Conservation (phyloP, 208 protist species). For the Acanthamoeba sp. region DNA sequence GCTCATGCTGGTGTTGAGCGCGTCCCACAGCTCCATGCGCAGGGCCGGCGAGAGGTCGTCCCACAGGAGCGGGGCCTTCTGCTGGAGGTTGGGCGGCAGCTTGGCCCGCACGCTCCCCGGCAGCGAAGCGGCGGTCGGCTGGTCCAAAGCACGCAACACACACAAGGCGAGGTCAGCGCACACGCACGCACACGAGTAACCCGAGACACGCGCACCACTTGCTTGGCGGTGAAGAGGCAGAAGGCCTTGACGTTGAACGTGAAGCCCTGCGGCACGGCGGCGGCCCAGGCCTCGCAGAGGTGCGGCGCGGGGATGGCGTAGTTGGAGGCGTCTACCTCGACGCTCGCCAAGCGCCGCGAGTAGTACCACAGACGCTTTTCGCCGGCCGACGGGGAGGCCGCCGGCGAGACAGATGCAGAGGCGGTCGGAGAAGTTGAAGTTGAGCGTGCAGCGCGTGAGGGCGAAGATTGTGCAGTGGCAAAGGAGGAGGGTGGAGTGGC, state of each 20-base stretch:
- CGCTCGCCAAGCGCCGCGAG: background rate
- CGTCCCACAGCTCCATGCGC: slow-evolving; percentile 56
- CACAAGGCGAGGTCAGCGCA: background rate
- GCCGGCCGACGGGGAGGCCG: background rate
- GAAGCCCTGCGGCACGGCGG: slow-evolving; percentile 18
- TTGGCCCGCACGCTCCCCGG: slow-evolving; percentile 2
- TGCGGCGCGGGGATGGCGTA: slow-evolving; percentile 70
- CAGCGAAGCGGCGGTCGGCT: slow-evolving; percentile 3
- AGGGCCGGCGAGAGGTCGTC: slow-evolving; percentile 50
- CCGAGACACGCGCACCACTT: too few species aligned
- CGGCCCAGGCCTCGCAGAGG: slow-evolving; percentile 40
- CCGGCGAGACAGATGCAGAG: background rate
- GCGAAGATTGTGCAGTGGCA: background rate
- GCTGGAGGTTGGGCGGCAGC: background rate
- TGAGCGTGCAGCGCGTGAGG: background rate
- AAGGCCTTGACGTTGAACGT: slow-evolving; percentile 73
- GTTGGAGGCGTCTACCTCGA: slow-evolving; percentile 60
- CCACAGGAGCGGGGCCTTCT: slow-evolving; percentile 8
- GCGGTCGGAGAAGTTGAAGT: background rate
- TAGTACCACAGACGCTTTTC: slow-evolving; percentile 62
- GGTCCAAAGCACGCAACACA: background rate
- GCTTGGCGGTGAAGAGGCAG: slow-evolving; percentile 57
- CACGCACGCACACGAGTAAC: too few species aligned
- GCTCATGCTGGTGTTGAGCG: slow-evolving; percentile 21
- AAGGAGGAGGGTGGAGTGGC: background rate